Conservation (phyloP, 169 alveolate species). For the Plasmodium adleri region DNA sequence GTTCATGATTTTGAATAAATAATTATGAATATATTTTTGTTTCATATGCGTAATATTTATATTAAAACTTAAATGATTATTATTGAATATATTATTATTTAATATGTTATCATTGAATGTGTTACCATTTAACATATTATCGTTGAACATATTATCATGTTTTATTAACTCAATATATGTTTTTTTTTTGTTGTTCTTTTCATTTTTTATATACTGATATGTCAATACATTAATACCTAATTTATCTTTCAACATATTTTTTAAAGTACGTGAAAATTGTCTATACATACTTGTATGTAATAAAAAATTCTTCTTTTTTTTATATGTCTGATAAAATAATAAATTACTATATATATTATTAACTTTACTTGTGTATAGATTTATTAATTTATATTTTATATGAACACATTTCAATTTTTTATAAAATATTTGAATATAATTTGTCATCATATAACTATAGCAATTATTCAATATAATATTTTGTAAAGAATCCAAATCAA, state of each 20-base stretch:
- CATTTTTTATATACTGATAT: background rate
- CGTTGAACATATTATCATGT: background rate
- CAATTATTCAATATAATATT: background rate
- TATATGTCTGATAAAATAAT: background rate
- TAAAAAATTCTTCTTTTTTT: background rate
- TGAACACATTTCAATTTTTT: background rate
- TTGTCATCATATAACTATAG: no score
- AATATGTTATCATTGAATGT: no score
- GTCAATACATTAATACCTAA: background rate
- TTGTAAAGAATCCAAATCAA: background rate
- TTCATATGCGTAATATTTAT: no score
- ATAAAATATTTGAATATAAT: background rate
- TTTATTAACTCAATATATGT: background rate
- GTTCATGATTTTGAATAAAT: background rate
- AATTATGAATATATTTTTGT: background rate
- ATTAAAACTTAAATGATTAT: no score
- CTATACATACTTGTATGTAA: background rate
- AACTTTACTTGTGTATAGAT: background rate
- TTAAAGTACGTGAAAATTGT: background rate
- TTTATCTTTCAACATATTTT: background rate
- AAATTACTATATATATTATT: conserved; percentile 3
- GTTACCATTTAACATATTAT: no score
- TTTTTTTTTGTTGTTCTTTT: background rate
- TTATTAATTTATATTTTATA: background rate
- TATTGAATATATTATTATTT: no score